Evolutionary conservation across 1,284 basidiomycete species (phyloP), one percentile per base, ranked within the genome.

Genomic region (Chalciporus piperatoides): DNA sequence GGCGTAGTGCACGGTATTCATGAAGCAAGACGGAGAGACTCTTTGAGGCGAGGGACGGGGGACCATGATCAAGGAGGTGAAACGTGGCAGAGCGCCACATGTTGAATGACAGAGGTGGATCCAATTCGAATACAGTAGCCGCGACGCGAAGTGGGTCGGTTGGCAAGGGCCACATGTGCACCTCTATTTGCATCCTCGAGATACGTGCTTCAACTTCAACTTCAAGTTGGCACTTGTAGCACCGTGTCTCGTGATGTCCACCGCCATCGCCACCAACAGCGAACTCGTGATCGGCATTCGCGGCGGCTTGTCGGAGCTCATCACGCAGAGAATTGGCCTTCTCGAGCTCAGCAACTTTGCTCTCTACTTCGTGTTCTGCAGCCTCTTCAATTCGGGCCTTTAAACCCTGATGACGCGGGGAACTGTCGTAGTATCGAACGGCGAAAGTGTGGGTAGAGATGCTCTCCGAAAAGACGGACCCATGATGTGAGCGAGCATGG

Each of bases 91-190:
- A 58, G 14, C 80, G 65, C 80, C 79, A 81, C 28, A 68, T 60
- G 4, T 61, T 53, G 50, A 78, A 76, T 0, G 57, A 50, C 0
- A 52, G 23, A 0, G 80, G 80, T 36, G 67, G 68, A 3, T 55
- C 45, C 2, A 79, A 51, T 46, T 81, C 79, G 42, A 82, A 80
- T 0, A 80, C 61, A 0, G 69, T 65, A 0, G 51, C 54, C 43
- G 68, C 56, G 0, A 67, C 68, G 1, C 46, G 21, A 1, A 61
- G 33, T 2, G 24, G 2, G 7, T 62, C 41, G 0, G 49, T 32
- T 0, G 79, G 76, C 30, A 81, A 57, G 0, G 78, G 78, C 79
- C 77, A 79, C 44, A 81, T 78, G 40, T 76, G 62, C 3, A 75
- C 56, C 0, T 35, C 3, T 33, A 80, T 78, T 0, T 36, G 8